Base-by-base conservation (phyloP, 1,284 basidiomycete genomes). In the Ustilago xerochloae region DNA sequence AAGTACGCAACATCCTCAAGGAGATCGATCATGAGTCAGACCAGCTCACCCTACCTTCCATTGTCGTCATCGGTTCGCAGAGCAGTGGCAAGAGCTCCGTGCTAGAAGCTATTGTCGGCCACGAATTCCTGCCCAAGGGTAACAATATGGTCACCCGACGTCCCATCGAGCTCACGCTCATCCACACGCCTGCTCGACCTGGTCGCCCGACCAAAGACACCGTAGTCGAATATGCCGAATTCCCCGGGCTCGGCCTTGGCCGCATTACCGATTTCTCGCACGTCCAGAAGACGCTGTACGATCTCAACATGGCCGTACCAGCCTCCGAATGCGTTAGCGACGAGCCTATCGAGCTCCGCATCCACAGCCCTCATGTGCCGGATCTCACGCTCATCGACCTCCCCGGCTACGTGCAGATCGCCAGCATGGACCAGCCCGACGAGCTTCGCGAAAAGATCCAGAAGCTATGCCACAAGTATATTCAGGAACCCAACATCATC, bases 61-160 rank as follows among this genome's bases (percentile, higher is more conserved):
- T 99, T 66, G 96, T 99, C 35, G 97, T 99, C 51, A 93, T 99
- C 73, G 96, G 96, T 13, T 96, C 93, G 81, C 96, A 99, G 86
- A 97, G 94, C 84, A 95, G 93, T 4, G 96, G 96, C 5, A 99
- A 99, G 88, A 96, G 93, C 80, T 95, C 93, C 26, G 97, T 99
- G 0, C 87, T 99, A 56, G 96, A 99, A 85, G 92, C 97, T 2
- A 93, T 99, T 74, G 97, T 99, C 22, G 97, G 96, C 0, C 94
- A 97, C 74, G 94, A 99, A 84, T 99, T 99, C 85, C 87, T 99
- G 39, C 97, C 96, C 36, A 99, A 99, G 87, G 96, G 96, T 62
- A 92, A 95, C 85, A 99, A 99, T 85, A 99, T 99, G 97, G 97
- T 99, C 46, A 99, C 96, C 1, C 92, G 96, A 2, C 91, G 96